Percentiles rank a stretch among this genome's conserved stretches.
phyloP scores from a whole-genome alignment of 2,329 filamentous ascomycete species.

The Epichloe amarillans region DNA sequence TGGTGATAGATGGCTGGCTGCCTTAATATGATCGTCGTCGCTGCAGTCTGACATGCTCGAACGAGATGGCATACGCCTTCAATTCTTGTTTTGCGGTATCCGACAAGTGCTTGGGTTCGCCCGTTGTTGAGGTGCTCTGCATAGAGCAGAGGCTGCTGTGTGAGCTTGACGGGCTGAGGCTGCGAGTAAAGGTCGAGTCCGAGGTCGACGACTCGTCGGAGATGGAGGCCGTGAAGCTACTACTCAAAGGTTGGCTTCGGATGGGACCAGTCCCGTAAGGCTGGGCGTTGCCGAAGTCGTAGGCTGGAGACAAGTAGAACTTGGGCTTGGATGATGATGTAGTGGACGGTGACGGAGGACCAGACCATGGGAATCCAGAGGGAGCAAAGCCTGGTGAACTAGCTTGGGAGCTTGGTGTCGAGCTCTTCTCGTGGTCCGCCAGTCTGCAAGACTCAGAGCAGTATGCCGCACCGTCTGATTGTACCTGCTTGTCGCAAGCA shows the following conservation, averaged over 20 bases:
- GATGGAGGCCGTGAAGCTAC: constrained; percentile 15
- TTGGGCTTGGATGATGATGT: constrained; percentile 19
- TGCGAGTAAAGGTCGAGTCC: constrained; percentile 19
- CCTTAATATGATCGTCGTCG: constrained; percentile 42
- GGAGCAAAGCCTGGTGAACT: constrained; percentile 42
- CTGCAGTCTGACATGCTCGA: constrained; percentile 63
- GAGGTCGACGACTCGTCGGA: constrained; percentile 7
- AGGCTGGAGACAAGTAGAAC: constrained; percentile 60
- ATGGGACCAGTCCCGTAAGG: constrained; percentile 39
- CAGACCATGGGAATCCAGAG: constrained; percentile 35
- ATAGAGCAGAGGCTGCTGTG: constrained; percentile 76
- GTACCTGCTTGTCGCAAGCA: constrained; percentile 66
- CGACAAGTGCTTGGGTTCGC: constrained; percentile 48
- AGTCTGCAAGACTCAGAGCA: constrained; percentile 87
- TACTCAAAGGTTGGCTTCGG: constrained; percentile 16
- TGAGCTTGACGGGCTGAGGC: constrained; percentile 60
- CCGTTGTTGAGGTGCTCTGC: constrained; percentile 44
- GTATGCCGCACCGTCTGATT: constrained; percentile 70
- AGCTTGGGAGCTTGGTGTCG: constrained; percentile 41
- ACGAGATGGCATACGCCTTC: constrained; percentile 73
- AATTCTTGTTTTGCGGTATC: constrained; percentile 69
- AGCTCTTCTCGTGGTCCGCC: constrained; percentile 69
- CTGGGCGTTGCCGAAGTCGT: constrained; percentile 57
- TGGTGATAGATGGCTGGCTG: not conserved
- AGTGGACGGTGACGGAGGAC: constrained; percentile 3